phyloP scores from a whole-genome alignment of 1,284 basidiomycete species.

The Marasmius tenuissimus region DNA sequence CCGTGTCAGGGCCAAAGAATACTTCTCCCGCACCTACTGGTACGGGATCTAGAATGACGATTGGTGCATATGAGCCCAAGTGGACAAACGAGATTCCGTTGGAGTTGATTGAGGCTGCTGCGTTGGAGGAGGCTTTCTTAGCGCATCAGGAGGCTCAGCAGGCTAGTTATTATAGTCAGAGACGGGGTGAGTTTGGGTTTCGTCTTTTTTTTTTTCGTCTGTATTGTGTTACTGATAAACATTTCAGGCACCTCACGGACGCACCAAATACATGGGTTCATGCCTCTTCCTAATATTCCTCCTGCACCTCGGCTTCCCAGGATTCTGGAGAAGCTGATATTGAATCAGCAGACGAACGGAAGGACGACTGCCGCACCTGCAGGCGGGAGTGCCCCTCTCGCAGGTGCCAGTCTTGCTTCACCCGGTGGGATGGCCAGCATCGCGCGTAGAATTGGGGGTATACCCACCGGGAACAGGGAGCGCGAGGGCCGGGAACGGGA shows the following conservation, averaged over 20 bases:
- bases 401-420: constrained; percentile 5
- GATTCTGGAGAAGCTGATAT: constrained; percentile 91
- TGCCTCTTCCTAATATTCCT: constrained; percentile 74
- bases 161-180: constrained; percentile 20
- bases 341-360: constrained; percentile 60
- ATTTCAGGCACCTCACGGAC: neutral
- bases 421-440: constrained; percentile 3
- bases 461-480: neutral
- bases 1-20: neutral
- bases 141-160: constrained; percentile 31
- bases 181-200: constrained; percentile 1
- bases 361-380: neutral
- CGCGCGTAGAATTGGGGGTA: neutral
- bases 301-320: constrained; percentile 86
- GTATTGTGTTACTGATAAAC: neutral
- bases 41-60: neutral
- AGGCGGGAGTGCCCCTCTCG: constrained; percentile 7
- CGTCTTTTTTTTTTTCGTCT: neutral
- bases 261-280: constrained; percentile 37
- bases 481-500: constrained; percentile 14
- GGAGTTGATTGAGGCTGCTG: constrained; percentile 74
- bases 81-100: constrained; percentile 82
- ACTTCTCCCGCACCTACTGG: neutral
- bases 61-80: constrained; percentile 11
- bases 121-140: constrained; percentile 79